Percentiles rank a stretch among this genome's conserved stretches.
Conservation (phyloP, 345 rosid species). For the Ceriops zippeliana region DNA sequence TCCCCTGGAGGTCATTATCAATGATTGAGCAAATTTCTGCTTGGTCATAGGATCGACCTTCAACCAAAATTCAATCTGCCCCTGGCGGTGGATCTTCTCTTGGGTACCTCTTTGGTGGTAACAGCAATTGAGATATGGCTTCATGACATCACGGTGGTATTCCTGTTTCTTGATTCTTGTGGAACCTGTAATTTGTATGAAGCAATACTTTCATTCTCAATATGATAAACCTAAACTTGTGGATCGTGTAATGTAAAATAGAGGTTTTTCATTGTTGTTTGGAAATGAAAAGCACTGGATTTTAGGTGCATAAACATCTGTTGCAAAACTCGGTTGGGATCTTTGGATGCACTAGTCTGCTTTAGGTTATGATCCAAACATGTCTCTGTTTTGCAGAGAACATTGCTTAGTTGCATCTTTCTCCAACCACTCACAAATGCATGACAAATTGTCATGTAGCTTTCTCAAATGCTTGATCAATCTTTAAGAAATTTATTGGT, state of each 20-base stretch:
- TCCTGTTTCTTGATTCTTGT: slow-evolving; percentile 29
- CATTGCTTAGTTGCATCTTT: no score
- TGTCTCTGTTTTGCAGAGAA: background rate
- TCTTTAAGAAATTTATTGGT: no score
- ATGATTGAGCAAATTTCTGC: background rate
- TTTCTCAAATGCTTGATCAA: no score
- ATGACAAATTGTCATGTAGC: no score
- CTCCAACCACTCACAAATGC: no score
- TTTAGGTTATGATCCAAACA: background rate
- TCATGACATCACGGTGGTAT: slow-evolving; percentile 6
- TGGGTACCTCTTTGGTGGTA: slow-evolving; percentile 19
- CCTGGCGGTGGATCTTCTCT: slow-evolving; percentile 29
- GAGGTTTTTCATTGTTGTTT: slow-evolving; percentile 23
- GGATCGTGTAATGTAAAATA: slow-evolving; percentile 35
- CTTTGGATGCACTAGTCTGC: background rate
- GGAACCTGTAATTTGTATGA: slow-evolving; percentile 19
- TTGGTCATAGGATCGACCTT: slow-evolving; percentile 17
- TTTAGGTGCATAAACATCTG: slow-evolving; percentile 13
- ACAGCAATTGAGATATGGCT: background rate
- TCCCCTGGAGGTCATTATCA: background rate
- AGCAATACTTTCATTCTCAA: slow-evolving; percentile 11
- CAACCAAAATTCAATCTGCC: slow-evolving; percentile 27
- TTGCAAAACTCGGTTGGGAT: background rate
- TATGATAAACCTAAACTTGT: slow-evolving; percentile 15
- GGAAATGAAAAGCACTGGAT: slow-evolving; percentile 12